Base-by-base conservation (phyloP, 2,329 filamentous ascomycete genomes). In the Davidsoniella virescens region DNA sequence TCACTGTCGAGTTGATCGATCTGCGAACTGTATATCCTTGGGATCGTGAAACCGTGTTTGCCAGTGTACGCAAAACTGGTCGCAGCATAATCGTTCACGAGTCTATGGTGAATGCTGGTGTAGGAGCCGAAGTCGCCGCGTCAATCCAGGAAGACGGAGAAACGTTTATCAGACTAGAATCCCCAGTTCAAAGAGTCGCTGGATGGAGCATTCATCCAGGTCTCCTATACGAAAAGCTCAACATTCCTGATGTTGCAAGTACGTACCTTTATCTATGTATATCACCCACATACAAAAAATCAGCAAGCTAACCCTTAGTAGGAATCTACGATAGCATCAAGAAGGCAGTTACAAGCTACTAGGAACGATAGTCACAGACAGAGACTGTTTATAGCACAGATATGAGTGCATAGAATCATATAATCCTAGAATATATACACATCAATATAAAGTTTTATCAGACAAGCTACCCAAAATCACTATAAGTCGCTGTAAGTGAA, bases 201-300 rank as follows among this genome's bases (percentile, higher is more conserved):
- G 87, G 88, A n/a, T 94, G 85, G 84, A 86, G 82, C 61, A 87
- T 84, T 48, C 88, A 90, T 62, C 81, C 80, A 29, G 83, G 86
- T 0, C 64, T 95, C 59, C 63, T 82, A 36, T 95, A 78, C 64
- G 88, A 95, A 64, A 78, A 73, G 60, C 85, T 86, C 56, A 80
- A 87, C 61, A 70, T 93, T 50, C 88, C 88, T 0, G 88, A 94
- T 65, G 82, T 94, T 58, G 77, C 84, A 12, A 80, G 87, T 93
- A 68, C 79, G 86, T 82, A 40, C 14, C 25, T 36, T 7, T 8
- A 38, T 33, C 9, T 9, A 12, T 33, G 8, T 9, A 12, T 33
- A 33, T 33, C 26, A 8, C 26, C 12, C 5, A 33, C 12, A 33
- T 33, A 33, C 26, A 33, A 3, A 33, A 33, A 9, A 6, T 33